Evolutionary conservation across 805 yeast species (phyloP).

Genomic region (Monosporozyma unispora): DNA sequence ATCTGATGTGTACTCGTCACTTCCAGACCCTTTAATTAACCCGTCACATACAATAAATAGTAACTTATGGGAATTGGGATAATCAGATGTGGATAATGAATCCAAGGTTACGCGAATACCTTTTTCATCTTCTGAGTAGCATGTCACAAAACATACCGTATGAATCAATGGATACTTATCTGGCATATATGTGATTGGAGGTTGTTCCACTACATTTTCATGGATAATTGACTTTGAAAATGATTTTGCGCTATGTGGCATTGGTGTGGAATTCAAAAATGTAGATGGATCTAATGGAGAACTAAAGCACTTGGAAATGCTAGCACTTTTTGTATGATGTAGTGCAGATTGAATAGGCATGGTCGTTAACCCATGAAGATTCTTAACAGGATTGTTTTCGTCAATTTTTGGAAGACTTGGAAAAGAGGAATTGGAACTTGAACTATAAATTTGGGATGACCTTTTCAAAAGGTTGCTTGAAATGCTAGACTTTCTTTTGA

Average conservation of each 20-base stretch:
- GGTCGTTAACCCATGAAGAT: conserved; percentile 35
- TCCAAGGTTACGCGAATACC: conserved; percentile 85
- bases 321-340: no score
- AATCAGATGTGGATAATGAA: conserved; percentile 89
- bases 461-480: background rate
- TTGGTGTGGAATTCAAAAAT: background rate
- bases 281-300: background rate
- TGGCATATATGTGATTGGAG: conserved; percentile 84
- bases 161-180: conserved; percentile 73
- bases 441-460: background rate
- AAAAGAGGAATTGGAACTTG: background rate
- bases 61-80: conserved; percentile 89
- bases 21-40: conserved; percentile 87
- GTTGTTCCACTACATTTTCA: conserved; percentile 82
- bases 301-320: no score
- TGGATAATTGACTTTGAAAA: conserved; percentile 39
- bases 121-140: conserved; percentile 86
- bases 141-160: conserved; percentile 71
- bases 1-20: conserved; percentile 81
- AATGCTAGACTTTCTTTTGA: conserved; percentile 1
- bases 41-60: conserved; percentile 89
- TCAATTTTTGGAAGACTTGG: background rate
- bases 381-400: background rate
- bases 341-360: conserved; percentile 71
- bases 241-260: background rate